These are phyloP conservation scores for Candida sojae DNA, from an alignment of 1,139 yeast genomes.

Conservation along the genomic window DNA sequence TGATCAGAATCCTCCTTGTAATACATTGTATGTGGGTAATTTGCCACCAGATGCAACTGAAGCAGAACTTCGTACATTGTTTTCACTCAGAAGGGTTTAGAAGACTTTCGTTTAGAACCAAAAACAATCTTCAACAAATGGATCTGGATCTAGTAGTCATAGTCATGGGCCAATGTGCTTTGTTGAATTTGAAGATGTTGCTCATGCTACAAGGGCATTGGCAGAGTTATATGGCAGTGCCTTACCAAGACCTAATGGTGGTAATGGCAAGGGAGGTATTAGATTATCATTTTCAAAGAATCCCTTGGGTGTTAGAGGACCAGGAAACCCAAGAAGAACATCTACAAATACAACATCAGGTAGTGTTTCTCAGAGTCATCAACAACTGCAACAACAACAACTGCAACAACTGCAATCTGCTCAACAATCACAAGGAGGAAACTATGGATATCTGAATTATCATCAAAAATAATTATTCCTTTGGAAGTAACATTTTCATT, in stretches of 20 bases:
- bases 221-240: constrained; percentile 92
- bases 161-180: constrained; percentile 98
- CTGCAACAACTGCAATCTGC: neutral
- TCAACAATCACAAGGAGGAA: constrained; percentile 16
- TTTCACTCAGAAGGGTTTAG: constrained; percentile 91
- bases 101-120: constrained; percentile 84
- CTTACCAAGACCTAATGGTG: constrained; percentile 64
- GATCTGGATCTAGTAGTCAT: constrained; percentile 24
- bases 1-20: constrained; percentile 98
- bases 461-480: constrained; percentile 20
- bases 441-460: constrained; percentile 39
- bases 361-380: constrained; percentile 7
- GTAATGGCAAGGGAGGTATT: constrained; percentile 84
- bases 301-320: constrained; percentile 94
- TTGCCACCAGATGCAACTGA: constrained; percentile 97
- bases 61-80: constrained; percentile 83
- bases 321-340: constrained; percentile 48
- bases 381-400: neutral
- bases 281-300: constrained; percentile 91
- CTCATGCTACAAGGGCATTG: constrained; percentile 88
- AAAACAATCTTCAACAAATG: constrained; percentile 43
- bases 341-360: constrained; percentile 33
- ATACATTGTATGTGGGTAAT: constrained; percentile 93
- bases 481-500: too few species aligned
- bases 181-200: constrained; percentile 96